Percentiles rank a stretch among this genome's conserved stretches.
phyloP scores from a whole-genome alignment of 352 stramenopile species.

The Elongisporangium prolatum region DNA sequence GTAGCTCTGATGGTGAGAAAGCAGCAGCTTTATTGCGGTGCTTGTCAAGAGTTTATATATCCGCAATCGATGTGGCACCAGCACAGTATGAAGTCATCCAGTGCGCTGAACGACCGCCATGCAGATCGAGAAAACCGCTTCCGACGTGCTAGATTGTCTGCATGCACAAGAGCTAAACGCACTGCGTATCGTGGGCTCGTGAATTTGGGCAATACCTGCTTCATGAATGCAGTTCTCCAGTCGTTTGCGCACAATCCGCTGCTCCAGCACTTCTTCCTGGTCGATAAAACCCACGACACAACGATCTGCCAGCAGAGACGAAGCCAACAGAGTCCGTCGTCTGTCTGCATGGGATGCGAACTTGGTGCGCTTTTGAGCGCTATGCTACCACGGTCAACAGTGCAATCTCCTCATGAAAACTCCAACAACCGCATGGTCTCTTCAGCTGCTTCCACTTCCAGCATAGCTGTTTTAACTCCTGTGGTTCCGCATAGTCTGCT shows the following conservation, averaged over 20 bases:
- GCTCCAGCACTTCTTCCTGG: constrained; percentile 67
- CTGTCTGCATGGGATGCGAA: constrained; percentile 60
- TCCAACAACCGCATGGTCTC: background rate
- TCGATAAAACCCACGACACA: constrained; percentile 52
- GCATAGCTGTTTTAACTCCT: constrained; percentile 30
- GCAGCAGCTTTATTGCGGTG: constrained; percentile 49
- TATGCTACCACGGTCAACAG: background rate
- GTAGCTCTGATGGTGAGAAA: constrained; percentile 42
- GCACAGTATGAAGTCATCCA: constrained; percentile 15
- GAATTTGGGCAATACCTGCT: constrained; percentile 87
- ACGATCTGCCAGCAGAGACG: constrained; percentile 58
- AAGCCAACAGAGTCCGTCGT: constrained; percentile 18
- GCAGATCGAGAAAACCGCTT: constrained; percentile 2
- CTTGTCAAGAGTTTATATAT: constrained; percentile 62
- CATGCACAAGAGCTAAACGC: background rate
- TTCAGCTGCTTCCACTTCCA: background rate
- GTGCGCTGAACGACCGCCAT: constrained; percentile 1
- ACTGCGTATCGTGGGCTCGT: constrained; percentile 44
- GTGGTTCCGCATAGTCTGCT: constrained; percentile 59
- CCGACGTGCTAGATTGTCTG: background rate
- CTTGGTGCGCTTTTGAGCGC: constrained; percentile 24
- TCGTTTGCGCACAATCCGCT: constrained; percentile 64
- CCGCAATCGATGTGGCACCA: constrained; percentile 20
- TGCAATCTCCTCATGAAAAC: background rate
- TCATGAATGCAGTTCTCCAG: constrained; percentile 79